phyloP scores from a whole-genome alignment of 202 grass and related monocot genomes.

The Zoysia matrella region DNA sequence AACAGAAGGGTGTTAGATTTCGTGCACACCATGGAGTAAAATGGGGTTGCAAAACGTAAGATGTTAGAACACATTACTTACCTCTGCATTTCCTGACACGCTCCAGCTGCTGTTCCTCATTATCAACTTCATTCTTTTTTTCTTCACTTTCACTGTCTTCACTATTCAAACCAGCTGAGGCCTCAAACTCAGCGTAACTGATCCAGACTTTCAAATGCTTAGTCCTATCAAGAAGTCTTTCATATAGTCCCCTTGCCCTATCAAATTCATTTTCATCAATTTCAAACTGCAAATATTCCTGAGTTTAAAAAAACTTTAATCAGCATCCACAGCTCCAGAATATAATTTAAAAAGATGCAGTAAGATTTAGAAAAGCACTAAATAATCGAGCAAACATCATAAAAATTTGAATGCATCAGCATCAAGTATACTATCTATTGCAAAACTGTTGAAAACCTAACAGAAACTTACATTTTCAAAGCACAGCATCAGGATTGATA shows the following conservation, averaged over 20 bases:
- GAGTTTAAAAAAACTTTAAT: constrained; percentile 16
- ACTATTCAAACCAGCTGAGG: constrained; percentile 56
- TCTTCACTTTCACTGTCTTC: constrained; percentile 55
- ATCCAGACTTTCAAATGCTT: constrained; percentile 93
- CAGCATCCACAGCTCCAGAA: constrained; percentile 5
- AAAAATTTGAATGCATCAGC: neutral
- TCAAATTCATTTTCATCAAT: constrained; percentile 74
- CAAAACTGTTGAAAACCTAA: neutral
- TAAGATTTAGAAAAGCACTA: neutral
- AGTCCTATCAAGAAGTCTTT: constrained; percentile 81
- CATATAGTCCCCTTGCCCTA: constrained; percentile 72
- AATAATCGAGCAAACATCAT: neutral
- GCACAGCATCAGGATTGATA: constrained; percentile 4
- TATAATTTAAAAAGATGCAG: neutral
- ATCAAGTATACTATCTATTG: neutral
- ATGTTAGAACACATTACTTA: constrained; percentile 40
- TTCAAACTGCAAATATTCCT: constrained; percentile 92
- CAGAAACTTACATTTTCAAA: neutral
- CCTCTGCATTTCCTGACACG: constrained; percentile 57
- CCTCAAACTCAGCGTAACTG: constrained; percentile 88
- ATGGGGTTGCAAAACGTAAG: constrained; percentile 6
- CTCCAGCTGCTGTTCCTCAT: constrained; percentile 53
- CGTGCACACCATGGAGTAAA: neutral
- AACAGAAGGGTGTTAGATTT: constrained; percentile 32
- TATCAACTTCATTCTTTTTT: constrained; percentile 49